A percentile compares a stretch with the other conserved stretches of the same genome.
Conservation (phyloP, 2,329 filamentous ascomycete genomes). For the Ascochyta pisi region DNA sequence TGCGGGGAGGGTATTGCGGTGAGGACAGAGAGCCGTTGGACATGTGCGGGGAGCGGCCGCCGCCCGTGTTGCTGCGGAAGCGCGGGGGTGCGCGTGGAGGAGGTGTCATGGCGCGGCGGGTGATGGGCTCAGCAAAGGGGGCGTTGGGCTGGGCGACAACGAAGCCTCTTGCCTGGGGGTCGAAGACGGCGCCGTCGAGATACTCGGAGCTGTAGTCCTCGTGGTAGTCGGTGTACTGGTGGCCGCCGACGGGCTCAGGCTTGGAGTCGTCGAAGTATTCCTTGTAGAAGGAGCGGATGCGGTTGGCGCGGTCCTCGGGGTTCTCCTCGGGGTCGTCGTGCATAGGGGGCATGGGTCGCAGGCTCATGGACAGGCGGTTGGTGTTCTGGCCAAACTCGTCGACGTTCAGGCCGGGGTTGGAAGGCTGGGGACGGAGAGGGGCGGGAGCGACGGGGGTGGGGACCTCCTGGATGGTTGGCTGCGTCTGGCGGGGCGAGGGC, state of each 20-base stretch:
- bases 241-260: slow-evolving; percentile 47
- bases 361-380: slow-evolving; percentile 63
- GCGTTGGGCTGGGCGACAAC: slow-evolving; percentile 57
- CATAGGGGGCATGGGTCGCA: slow-evolving; percentile 82
- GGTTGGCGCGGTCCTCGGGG: slow-evolving; percentile 91
- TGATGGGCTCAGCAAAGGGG: slow-evolving; percentile 83
- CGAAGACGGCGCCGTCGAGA: slow-evolving; percentile 64
- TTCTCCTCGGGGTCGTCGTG: slow-evolving; percentile 82
- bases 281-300: slow-evolving; percentile 98
- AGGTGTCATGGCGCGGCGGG: slow-evolving; percentile 93
- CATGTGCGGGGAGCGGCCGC: slow-evolving; percentile 51
- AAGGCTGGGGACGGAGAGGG: slow-evolving; percentile 34
- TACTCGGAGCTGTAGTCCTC: slow-evolving; percentile 79
- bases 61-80: slow-evolving; percentile 49
- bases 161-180: slow-evolving; percentile 68
- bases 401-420: slow-evolving; percentile 36
- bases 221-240: slow-evolving; percentile 64
- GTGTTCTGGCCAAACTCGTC: slow-evolving; percentile 47
- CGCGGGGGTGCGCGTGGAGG: slow-evolving; percentile 74
- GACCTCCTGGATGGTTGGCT: slow-evolving; percentile 21
- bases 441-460: slow-evolving; percentile 37
- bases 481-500: slow-evolving; percentile 46
- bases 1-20: slow-evolving; percentile 47
- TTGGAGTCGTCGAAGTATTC: slow-evolving; percentile 95
- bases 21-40: slow-evolving; percentile 59